A percentile compares a stretch with the other conserved stretches of the same genome.
Conservation (phyloP, 257 asterid genomes). For the Solanum acaule region DNA sequence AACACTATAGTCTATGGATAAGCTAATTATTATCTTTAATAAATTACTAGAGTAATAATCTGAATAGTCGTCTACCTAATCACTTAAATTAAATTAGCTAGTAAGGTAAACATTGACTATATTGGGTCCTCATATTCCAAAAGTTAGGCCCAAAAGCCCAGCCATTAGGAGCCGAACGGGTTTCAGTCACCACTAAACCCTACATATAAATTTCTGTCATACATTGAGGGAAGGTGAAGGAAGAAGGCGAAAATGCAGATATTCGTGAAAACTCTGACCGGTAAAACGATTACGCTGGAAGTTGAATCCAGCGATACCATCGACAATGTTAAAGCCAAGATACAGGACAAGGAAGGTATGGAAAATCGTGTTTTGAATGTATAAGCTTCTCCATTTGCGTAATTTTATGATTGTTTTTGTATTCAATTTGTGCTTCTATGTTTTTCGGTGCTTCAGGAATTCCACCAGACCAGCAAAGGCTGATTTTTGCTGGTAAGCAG, state of each 20-base stretch:
- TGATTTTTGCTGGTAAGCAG: constrained; percentile 8
- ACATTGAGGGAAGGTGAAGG: background rate
- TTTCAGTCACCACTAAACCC: background rate
- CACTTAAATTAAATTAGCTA: too few species aligned
- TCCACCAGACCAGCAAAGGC: constrained; percentile 4
- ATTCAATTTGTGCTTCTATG: background rate
- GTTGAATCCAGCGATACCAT: constrained; percentile 6
- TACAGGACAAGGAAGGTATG: background rate
- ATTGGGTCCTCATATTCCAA: background rate
- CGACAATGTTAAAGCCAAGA: constrained; percentile 6
- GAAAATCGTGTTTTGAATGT: background rate
- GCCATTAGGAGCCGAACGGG: background rate
- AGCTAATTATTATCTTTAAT: background rate
- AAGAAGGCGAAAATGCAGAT: background rate
- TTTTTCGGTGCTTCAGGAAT: background rate
- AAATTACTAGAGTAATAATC: background rate
- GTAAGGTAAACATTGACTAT: background rate
- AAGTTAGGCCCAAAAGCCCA: background rate
- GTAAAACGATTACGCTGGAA: constrained; percentile 1
- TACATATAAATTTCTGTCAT: background rate
- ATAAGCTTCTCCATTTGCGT: background rate
- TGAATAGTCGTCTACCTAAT: background rate
- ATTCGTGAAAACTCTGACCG: constrained; percentile 8
- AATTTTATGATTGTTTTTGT: background rate
- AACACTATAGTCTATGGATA: background rate